Evolutionary conservation across 1,284 basidiomycete species (phyloP).

Genomic region (Trichosporon ovoides): DNA sequence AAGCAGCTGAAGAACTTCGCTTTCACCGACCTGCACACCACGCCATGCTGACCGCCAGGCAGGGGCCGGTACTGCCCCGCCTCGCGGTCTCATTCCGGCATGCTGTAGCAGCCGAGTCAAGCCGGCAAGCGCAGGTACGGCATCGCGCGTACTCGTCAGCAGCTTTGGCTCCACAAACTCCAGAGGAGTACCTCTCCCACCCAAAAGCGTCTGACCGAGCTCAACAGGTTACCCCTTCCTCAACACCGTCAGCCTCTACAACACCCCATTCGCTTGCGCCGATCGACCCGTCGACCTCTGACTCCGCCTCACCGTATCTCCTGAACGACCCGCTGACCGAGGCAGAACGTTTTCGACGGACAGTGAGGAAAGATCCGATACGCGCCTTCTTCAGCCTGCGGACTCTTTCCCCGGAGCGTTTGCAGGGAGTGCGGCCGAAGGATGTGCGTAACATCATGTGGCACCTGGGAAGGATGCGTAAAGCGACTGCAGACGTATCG

Average conservation of each 20-base stretch:
- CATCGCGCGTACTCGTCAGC: neutral
- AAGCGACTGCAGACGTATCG: neutral
- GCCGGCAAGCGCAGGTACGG: constrained; percentile 27
- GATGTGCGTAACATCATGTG: constrained; percentile 14
- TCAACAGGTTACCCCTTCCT: no score
- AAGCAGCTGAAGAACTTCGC: no score
- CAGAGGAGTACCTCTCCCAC: no score
- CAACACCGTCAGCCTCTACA: no score
- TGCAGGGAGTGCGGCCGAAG: constrained; percentile 9
- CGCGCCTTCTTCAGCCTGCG: constrained; percentile 12
- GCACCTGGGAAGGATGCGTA: neutral
- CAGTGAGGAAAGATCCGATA: constrained; percentile 5
- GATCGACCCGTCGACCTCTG: no score
- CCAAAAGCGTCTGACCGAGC: no score
- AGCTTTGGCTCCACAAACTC: no score
- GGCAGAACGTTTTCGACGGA: constrained; percentile 14
- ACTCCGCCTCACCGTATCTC: neutral
- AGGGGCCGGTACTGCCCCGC: constrained; percentile 14
- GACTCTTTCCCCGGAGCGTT: neutral
- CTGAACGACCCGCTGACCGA: constrained; percentile 6
- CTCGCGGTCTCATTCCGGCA: constrained; percentile 7
- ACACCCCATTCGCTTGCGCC: neutral
- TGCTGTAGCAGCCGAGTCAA: constrained; percentile 35
- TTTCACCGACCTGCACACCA: neutral
- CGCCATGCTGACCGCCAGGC: constrained; percentile 29